Evolutionary conservation across 192 early-diverging fungal genomes (phyloP).

Genomic region (Kickxella alabastrina): DNA sequence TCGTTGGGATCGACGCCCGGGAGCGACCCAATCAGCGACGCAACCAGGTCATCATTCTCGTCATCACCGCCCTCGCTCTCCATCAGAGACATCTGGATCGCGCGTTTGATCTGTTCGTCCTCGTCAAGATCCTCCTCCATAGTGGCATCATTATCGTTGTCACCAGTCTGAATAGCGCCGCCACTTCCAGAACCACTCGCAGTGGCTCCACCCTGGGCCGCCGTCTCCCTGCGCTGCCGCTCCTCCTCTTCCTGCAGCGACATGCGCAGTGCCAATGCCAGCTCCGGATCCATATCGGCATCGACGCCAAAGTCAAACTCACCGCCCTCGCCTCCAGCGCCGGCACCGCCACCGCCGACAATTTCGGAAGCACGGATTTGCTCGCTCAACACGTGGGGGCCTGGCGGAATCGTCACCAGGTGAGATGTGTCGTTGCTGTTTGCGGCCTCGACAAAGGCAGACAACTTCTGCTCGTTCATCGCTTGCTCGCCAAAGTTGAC

Average conservation of each 20-base stretch:
- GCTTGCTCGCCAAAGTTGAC: conserved; percentile 93
- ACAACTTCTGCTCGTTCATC: conserved; percentile 83
- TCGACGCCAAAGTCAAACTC: conserved; percentile 94
- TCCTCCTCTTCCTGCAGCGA: conserved; percentile 95
- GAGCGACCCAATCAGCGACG: conserved; percentile 71
- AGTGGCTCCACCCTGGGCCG: conserved; percentile 3
- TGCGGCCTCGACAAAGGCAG: conserved; percentile 84
- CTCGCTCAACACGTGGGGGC: conserved; percentile 85
- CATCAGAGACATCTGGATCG: conserved; percentile 51
- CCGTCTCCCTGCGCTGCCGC: conserved; percentile 60
- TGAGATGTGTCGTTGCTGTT: conserved; percentile 94
- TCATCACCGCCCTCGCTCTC: conserved; percentile 19
- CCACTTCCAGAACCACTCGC: background rate
- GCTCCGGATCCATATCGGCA: conserved; percentile 88
- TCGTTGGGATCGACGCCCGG: conserved; percentile 87
- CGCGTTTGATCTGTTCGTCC: conserved; percentile 45
- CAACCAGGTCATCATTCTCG: conserved; percentile 60
- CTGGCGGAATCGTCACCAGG: conserved; percentile 87
- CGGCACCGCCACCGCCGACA: conserved; percentile 76
- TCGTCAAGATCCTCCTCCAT: conserved; percentile 46
- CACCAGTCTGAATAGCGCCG: background rate
- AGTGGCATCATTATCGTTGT: conserved; percentile 19
- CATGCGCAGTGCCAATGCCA: conserved; percentile 88
- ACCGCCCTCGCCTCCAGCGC: conserved; percentile 48
- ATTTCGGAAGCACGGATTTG: conserved; percentile 83